Base-by-base conservation (phyloP, 495 filamentous ascomycete genomes). In the Aspergillus indologenus region DNA sequence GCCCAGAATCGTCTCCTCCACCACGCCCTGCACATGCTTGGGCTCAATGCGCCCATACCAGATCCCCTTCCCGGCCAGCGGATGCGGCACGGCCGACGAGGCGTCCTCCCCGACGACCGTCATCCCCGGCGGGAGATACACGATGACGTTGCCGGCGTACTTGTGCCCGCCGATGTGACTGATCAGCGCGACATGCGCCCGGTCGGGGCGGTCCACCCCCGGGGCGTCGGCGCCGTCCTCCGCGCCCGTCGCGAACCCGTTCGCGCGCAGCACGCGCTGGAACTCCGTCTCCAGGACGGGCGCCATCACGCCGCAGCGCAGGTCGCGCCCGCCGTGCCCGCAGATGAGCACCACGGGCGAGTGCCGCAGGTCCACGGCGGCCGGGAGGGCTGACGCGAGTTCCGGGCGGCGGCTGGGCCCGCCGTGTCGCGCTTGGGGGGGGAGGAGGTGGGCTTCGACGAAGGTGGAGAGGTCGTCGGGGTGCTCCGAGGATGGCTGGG, bases 31-130 rank as follows among this genome's bases (percentile, higher is more conserved):
- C 1, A 96, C 91, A 74, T 97, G 87, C 58, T 79, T 85, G 0
- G 93, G 91, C 67, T 90, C 88, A 21, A 97, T 86, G 47, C 93
- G 76, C 1, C 92, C 93, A 75, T 97, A 98, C 93, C 93, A 97
- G 31, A 97, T 86, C 0, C 93, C 92, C 65, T 84, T 85, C 1
- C 92, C 92, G 1, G 85, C 88, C 58, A 96, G 71, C 19, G 84
- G 79, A 70, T 76, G 74, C 45, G 59, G 57, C n/a, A 56, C 58
- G 8, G 57, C 51, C 5, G 68, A 64, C 6, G 12, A 7, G 2
- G 23, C 3, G 15, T 31, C 24, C 3, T 20, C 23, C 17, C 34
- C 45, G 23, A 62, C 58, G 31, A 68, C 49, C 52, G 53, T 70
- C 69, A 77, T 75, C 55, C 61, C 59, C 4, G 86, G 87, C 3